Evolutionary conservation across 371 early-diverging fungal species (phyloP).

Genomic region (Fennellomyces sp.): DNA sequence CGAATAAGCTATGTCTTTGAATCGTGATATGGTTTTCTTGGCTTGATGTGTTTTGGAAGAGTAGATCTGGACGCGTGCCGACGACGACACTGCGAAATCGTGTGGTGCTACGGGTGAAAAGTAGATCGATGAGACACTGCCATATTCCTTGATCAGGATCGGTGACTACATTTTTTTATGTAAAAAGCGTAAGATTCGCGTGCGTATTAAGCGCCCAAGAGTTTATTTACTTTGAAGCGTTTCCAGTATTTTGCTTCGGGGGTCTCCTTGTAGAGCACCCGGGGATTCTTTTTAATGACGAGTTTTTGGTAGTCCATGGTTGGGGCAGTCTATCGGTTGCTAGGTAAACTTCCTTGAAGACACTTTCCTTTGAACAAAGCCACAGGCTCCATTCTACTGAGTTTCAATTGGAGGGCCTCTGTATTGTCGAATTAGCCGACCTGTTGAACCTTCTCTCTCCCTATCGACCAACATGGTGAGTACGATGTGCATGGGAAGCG

Average conservation of each 20-base stretch:
- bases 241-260: slow-evolving; percentile 82
- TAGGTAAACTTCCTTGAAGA: too few relatives aligned
- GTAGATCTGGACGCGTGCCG: slow-evolving; percentile 92
- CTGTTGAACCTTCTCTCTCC: slow-evolving; percentile 1
- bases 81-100: slow-evolving; percentile 89
- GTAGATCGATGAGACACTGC: slow-evolving; percentile 79
- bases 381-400: too few relatives aligned
- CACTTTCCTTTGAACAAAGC: too few relatives aligned
- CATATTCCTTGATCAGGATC: slow-evolving; percentile 86
- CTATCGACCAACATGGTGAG: slow-evolving; percentile 14
- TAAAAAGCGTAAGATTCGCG: too few relatives aligned
- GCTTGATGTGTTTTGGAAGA: slow-evolving; percentile 75
- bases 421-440: background rate
- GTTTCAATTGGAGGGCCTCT: too few relatives aligned
- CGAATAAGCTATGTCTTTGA: slow-evolving; percentile 85
- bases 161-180: slow-evolving; percentile 61
- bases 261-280: slow-evolving; percentile 54
- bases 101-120: slow-evolving; percentile 86
- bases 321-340: too few relatives aligned
- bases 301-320: slow-evolving; percentile 61
- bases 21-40: slow-evolving; percentile 89
- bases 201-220: too few relatives aligned
- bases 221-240: slow-evolving; percentile 70
- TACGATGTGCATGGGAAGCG: background rate
- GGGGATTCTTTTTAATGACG: slow-evolving; percentile 60